Evolutionary conservation across 176 grass and related monocot genomes (phyloP).

Genomic region (Carex scoparia): DNA sequence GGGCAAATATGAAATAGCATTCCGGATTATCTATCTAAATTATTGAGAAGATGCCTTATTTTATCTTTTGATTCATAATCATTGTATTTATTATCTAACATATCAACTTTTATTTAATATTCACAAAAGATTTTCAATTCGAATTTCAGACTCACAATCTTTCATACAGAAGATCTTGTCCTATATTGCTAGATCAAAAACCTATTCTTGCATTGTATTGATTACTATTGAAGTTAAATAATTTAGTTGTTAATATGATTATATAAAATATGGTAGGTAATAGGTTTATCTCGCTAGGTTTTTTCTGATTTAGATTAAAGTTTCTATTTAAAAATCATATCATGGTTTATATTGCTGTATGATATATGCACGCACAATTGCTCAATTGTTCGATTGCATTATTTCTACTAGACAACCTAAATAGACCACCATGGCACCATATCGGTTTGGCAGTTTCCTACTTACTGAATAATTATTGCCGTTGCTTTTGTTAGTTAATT

Average conservation of each 20-base stretch:
- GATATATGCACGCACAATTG: not conserved
- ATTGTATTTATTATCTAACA: not conserved
- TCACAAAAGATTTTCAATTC: no score
- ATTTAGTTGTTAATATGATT: not conserved
- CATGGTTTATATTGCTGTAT: not conserved
- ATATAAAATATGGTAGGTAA: not conserved
- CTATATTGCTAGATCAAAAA: no score
- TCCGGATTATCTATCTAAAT: no score
- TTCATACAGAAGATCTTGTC: no score
- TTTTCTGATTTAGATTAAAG: not conserved
- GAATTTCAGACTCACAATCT: no score
- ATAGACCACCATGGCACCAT: not conserved
- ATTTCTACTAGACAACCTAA: constrained; percentile 3
- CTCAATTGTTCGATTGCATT: not conserved
- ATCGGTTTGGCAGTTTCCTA: not conserved
- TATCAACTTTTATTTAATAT: no score
- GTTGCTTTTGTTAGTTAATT: not conserved
- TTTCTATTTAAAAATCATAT: not conserved
- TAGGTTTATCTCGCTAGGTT: not conserved
- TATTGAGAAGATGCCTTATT: no score
- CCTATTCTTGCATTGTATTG: not conserved
- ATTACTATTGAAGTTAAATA: not conserved
- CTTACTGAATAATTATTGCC: not conserved
- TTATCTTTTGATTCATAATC: no score
- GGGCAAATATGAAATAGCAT: no score